Base-by-base conservation (phyloP, 1,284 basidiomycete species). In the Stereum hirsutum region DNA sequence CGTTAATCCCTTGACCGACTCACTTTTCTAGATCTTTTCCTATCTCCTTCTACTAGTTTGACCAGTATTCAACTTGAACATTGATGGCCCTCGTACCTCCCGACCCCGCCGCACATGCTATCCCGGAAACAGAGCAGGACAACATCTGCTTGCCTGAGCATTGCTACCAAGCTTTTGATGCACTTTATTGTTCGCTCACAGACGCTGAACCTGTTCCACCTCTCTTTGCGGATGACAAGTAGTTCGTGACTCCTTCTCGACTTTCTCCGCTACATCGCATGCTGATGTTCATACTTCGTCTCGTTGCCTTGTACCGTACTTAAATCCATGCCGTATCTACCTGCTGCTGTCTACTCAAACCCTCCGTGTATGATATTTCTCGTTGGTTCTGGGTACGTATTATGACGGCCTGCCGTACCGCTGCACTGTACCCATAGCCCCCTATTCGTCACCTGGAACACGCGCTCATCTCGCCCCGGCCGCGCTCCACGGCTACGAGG, bases 401-500 rank as follows among this genome's bases (percentile, higher is more conserved):
- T n/a, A n/a, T n/a, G n/a, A n/a, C n/a, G n/a, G n/a, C n/a, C n/a
- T n/a, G n/a, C n/a, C n/a, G n/a, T n/a, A n/a, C n/a, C n/a, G n/a
- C n/a, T n/a, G n/a, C 35, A 28, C 19, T 43, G 40, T 26, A 25
- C n/a, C 38, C 23, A 27, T 52, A 94, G 92, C 61, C 92, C 93
- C 6, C 70, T 99, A 45, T 99, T 99, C 63, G 90, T 99, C 27
- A 98, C 95, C 2, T 99, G 95, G 94, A 94, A 92, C 65, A 87
- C 69, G 42, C 75, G 67, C 48, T 71, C 72, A 43, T 69, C 73
- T 47, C 73, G 75, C 49, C 61, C 75, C 20, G 75, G 77, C 34
- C 72, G 74, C 47, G 63, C 75, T 20, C 70, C 79, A 30, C 69
- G 79, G 38, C 69, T 99, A 47, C 71, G 95, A 47, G 95, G 95